A percentile compares a stretch with the other conserved stretches of the same genome.
These are phyloP conservation scores for Salicornia ramosissima DNA, from an alignment of 148 eudicot genomes.

Conservation along the genomic window DNA sequence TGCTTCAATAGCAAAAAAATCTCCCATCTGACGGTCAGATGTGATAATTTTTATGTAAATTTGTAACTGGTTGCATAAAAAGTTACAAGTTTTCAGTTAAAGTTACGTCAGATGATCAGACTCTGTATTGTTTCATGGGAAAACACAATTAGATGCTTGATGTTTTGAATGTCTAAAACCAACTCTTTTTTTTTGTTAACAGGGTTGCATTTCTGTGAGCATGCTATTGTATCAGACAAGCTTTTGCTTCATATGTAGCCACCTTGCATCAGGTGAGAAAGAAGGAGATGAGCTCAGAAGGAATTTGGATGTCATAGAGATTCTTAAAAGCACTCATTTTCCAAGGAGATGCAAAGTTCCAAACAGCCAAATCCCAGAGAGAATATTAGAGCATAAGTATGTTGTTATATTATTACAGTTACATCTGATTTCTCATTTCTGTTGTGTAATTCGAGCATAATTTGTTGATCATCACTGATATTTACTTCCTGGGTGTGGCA, in stretches of 20 bases:
- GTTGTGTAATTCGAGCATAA: too few relatives aligned
- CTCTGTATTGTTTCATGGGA: too few relatives aligned
- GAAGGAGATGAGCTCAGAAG: constrained; percentile 79
- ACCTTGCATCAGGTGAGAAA: constrained; percentile 73
- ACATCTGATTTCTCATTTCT: neutral
- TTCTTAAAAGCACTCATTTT: constrained; percentile 53
- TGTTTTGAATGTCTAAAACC: neutral
- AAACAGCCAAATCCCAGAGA: constrained; percentile 39
- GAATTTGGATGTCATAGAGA: constrained; percentile 63
- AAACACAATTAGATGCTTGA: neutral
- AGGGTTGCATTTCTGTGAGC: constrained; percentile 76
- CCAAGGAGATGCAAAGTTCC: constrained; percentile 44
- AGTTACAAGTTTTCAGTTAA: too few relatives aligned
- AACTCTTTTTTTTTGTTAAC: constrained; percentile 6
- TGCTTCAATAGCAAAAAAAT: neutral
- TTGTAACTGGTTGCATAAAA: too few relatives aligned
- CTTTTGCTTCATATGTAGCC: constrained; percentile 71
- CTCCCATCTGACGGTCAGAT: too few relatives aligned
- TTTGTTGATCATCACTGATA: constrained; percentile 1
- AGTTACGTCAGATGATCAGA: too few relatives aligned
- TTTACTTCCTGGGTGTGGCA: neutral
- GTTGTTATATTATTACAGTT: constrained; percentile 14
- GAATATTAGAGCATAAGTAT: constrained; percentile 54
- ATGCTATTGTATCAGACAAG: constrained; percentile 53
- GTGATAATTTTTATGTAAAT: too few relatives aligned